Evolutionary conservation across 306 rosid species (phyloP).

Genomic region (Prunus davidiana): DNA sequence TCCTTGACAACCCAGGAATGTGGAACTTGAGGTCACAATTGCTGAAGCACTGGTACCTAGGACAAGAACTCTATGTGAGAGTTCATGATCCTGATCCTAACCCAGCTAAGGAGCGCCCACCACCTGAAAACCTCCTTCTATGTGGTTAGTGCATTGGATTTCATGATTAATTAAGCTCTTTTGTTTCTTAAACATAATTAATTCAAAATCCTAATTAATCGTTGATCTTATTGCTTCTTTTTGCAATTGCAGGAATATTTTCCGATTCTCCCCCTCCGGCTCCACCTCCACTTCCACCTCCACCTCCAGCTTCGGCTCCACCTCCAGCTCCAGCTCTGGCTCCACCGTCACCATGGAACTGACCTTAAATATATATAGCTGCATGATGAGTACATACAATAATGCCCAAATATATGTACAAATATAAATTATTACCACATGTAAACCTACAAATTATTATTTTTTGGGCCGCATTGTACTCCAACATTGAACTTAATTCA

Average conservation of each 20-base stretch:
- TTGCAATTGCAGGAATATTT: conserved; percentile 28
- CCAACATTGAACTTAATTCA: not conserved
- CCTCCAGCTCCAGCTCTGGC: conserved; percentile 18
- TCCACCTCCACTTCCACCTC: not conserved
- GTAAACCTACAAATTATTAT: not conserved
- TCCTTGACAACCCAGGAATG: conserved; percentile 85
- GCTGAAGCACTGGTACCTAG: conserved; percentile 61
- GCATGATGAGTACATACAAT: not conserved
- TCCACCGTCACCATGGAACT: not conserved
- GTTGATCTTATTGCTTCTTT: not conserved
- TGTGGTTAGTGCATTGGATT: conserved; percentile 48
- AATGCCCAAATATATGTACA: not conserved
- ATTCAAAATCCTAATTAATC: not conserved
- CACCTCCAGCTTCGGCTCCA: not conserved
- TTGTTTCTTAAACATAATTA: not conserved
- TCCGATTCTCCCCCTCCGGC: conserved; percentile 16
- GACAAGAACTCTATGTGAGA: conserved; percentile 68
- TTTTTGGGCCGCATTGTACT: not conserved
- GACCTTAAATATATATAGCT: not conserved
- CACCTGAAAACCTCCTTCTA: conserved; percentile 52
- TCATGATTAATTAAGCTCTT: not conserved
- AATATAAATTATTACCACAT: not conserved
- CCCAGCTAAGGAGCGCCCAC: conserved; percentile 64
- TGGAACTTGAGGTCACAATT: conserved; percentile 84
- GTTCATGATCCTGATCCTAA: conserved; percentile 62